Conservation (phyloP, 2,329 filamentous ascomycete genomes). For the Penicillium sumatraense region DNA sequence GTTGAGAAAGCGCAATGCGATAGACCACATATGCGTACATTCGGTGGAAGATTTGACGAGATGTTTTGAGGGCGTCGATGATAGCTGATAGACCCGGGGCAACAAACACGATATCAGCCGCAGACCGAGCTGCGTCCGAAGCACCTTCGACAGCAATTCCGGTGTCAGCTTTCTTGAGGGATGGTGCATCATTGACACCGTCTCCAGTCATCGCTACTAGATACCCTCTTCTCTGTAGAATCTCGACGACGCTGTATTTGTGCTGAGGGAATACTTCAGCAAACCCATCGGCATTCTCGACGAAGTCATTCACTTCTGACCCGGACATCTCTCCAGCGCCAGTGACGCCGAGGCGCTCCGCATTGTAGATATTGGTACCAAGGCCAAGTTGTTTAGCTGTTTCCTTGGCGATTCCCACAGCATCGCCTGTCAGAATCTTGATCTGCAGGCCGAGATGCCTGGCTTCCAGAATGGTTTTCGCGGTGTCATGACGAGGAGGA, state of each 20-base stretch:
- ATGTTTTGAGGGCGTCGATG: constrained; percentile 90
- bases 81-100: constrained; percentile 89
- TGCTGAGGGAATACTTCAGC: constrained; percentile 94
- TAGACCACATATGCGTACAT: constrained; percentile 98
- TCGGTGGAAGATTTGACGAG: constrained; percentile 92
- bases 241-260: constrained; percentile 94
- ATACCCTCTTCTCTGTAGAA: constrained; percentile 90
- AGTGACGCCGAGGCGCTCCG: constrained; percentile 87
- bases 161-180: constrained; percentile 93
- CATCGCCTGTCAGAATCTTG: constrained; percentile 96
- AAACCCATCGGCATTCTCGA: constrained; percentile 93
- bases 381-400: constrained; percentile 90
- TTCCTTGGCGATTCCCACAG: constrained; percentile 89
- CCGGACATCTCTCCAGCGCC: constrained; percentile 91
- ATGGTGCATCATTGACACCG: constrained; percentile 92
- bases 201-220: constrained; percentile 96
- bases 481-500: constrained; percentile 87
- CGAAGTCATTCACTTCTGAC: constrained; percentile 93
- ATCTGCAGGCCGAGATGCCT: constrained; percentile 86
- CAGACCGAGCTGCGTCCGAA: constrained; percentile 86
- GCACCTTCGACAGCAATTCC: constrained; percentile 94
- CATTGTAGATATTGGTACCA: constrained; percentile 91
- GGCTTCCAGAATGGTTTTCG: constrained; percentile 86
- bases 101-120: constrained; percentile 92
- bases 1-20: constrained; percentile 88